A percentile compares a stretch with the other conserved stretches of the same genome.
These are phyloP conservation scores for Colletotrichum destructivum DNA, from an alignment of 2,329 filamentous ascomycete species.

Conservation along the genomic window DNA sequence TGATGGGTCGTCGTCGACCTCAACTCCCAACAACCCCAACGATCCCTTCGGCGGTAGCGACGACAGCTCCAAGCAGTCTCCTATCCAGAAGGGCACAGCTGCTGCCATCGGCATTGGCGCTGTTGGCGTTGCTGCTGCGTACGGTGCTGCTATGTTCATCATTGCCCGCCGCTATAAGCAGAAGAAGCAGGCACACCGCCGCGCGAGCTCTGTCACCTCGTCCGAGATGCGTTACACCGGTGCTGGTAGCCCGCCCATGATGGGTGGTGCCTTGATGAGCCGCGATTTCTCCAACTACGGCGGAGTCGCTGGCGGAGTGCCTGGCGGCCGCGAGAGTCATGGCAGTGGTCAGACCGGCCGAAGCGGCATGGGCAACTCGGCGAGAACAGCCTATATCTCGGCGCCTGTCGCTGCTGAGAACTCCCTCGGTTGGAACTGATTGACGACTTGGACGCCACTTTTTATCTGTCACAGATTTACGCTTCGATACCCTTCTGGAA, in stretches of 20 bases:
- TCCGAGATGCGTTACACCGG: constrained; percentile 69
- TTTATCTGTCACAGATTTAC: constrained; percentile 37
- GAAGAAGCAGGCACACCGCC: constrained; percentile 83
- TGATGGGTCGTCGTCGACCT: constrained; percentile 54
- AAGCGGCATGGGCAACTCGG: constrained; percentile 68
- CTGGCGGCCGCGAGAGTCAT: constrained; percentile 70
- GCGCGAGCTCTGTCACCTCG: constrained; percentile 79
- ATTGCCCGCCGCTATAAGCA: constrained; percentile 92
- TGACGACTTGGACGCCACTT: constrained; percentile 51
- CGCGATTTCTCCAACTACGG: constrained; percentile 71
- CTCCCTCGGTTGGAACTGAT: constrained; percentile 94
- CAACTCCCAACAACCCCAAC: constrained; percentile 53
- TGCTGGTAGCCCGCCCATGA: constrained; percentile 71
- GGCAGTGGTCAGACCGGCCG: constrained; percentile 71
- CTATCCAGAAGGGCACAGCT: constrained; percentile 74
- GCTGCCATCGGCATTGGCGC: constrained; percentile 83
- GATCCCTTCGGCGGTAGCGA: constrained; percentile 60
- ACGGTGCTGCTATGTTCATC: constrained; percentile 95
- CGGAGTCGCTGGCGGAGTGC: constrained; percentile 63
- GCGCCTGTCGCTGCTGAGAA: constrained; percentile 94
- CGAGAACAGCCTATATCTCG: constrained; percentile 79
- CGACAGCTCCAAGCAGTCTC: constrained; percentile 64
- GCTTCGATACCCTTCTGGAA: constrained; percentile 45
- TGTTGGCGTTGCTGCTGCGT: constrained; percentile 84
- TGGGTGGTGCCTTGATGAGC: constrained; percentile 78